phyloP scores from a whole-genome alignment of 2,329 filamentous ascomycete species.

The Paecilomyces dactylethromorphus region DNA sequence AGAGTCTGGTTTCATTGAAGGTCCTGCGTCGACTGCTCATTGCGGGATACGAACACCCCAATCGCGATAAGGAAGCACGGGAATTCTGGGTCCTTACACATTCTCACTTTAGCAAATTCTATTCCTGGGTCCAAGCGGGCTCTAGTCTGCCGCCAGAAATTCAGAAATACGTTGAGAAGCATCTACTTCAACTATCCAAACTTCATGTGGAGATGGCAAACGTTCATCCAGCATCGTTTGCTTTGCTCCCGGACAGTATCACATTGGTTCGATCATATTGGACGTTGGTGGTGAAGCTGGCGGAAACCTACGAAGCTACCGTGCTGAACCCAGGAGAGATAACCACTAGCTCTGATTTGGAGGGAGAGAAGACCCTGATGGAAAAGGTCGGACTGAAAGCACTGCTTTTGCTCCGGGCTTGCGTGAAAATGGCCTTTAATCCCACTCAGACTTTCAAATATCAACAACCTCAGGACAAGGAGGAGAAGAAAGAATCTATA shows the following conservation, averaged over 20 bases:
- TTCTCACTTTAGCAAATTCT: conserved; percentile 69
- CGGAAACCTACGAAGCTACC: conserved; percentile 51
- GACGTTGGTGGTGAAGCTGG: conserved; percentile 70
- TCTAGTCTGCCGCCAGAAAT: conserved; percentile 46
- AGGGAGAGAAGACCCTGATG: conserved; percentile 51
- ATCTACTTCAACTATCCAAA: conserved; percentile 85
- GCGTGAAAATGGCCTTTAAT: conserved; percentile 76
- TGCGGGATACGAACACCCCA: conserved; percentile 75
- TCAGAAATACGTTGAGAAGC: conserved; percentile 67
- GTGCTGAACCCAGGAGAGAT: conserved; percentile 25
- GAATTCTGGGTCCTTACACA: conserved; percentile 77
- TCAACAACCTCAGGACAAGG: conserved; percentile 64
- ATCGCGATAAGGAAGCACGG: conserved; percentile 67
- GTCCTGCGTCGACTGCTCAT: conserved; percentile 72
- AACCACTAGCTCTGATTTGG: conserved; percentile 38
- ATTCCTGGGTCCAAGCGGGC: conserved; percentile 56
- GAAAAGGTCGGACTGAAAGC: conserved; percentile 81
- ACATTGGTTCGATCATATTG: conserved; percentile 77
- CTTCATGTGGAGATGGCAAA: conserved; percentile 82
- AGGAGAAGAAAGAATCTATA: conserved; percentile 66
- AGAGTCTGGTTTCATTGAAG: conserved; percentile 73
- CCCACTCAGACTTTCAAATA: conserved; percentile 80
- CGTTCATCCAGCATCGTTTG: conserved; percentile 74
- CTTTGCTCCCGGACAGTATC: conserved; percentile 71
- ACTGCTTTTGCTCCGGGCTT: conserved; percentile 72